Conservation (phyloP, 2,329 filamentous ascomycete genomes). For the Hymenoscyphus linearis region DNA sequence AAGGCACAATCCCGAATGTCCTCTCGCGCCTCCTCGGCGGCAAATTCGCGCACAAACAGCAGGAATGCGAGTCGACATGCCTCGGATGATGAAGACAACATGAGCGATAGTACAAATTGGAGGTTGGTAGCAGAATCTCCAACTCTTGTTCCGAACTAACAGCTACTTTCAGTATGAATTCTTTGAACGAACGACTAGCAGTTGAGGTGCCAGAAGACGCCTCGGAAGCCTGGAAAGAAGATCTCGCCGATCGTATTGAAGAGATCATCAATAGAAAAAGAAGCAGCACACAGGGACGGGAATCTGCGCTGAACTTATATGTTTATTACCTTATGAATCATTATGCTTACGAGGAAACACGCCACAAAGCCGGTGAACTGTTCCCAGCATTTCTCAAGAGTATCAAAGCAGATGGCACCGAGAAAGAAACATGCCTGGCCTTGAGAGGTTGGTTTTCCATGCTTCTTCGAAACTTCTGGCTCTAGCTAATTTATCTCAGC, state of each 20-base stretch:
- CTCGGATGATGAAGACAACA: constrained; percentile 49
- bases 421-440: constrained; percentile 57
- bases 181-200: constrained; percentile 45
- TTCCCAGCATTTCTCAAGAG: constrained; percentile 57
- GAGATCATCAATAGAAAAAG: constrained; percentile 65
- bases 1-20: constrained; percentile 46
- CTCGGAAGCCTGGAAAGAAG: constrained; percentile 51
- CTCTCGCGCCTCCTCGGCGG: constrained; percentile 44
- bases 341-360: constrained; percentile 56
- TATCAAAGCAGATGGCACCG: constrained; percentile 56
- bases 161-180: constrained; percentile 32
- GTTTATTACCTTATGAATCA: constrained; percentile 55
- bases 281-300: constrained; percentile 58
- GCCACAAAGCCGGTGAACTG: constrained; percentile 48
- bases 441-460: constrained; percentile 43
- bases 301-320: constrained; percentile 53
- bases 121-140: constrained; percentile 34
- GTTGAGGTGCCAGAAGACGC: constrained; percentile 43
- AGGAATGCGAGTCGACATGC: constrained; percentile 43
- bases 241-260: constrained; percentile 54
- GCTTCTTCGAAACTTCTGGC: neutral
- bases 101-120: constrained; percentile 50
- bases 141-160: constrained; percentile 4
- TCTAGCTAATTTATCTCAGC: constrained; percentile 37
- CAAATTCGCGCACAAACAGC: constrained; percentile 43